A percentile compares a stretch with the other conserved stretches of the same genome.
Evolutionary conservation across 306 rosid genomes (phyloP).

Genomic region (Fragaria ananassa): DNA sequence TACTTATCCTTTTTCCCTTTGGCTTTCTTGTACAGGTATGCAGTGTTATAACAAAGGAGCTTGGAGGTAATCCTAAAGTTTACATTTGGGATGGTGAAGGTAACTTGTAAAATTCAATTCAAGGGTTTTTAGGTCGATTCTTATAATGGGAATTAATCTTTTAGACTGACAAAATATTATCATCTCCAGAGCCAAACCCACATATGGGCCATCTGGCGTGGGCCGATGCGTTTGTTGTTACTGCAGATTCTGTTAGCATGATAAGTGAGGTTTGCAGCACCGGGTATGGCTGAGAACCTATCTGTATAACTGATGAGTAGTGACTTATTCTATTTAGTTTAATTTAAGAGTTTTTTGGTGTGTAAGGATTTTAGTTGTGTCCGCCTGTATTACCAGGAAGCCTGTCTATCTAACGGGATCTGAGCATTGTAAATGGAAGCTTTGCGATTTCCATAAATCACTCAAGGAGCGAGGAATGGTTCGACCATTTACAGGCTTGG

Average conservation of each 20-base stretch:
- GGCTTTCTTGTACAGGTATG: conserved; percentile 53
- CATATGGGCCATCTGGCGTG: conserved; percentile 93
- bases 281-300: conserved; percentile 55
- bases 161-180: neutral
- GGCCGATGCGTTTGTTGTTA: conserved; percentile 88
- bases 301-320: conserved; percentile 4
- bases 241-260: conserved; percentile 92
- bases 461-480: conserved; percentile 70
- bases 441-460: conserved; percentile 69
- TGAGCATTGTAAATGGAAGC: conserved; percentile 88
- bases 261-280: conserved; percentile 97
- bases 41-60: conserved; percentile 55
- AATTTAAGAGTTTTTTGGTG: neutral
- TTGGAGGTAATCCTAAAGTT: conserved; percentile 76
- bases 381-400: conserved; percentile 45
- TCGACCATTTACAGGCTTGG: conserved; percentile 86
- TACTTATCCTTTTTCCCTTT: neutral
- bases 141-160: neutral
- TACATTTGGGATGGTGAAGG: conserved; percentile 86
- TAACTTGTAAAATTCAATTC: conserved; percentile 17
- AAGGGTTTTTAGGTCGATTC: neutral
- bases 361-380: neutral
- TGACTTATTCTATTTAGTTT: neutral
- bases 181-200: conserved; percentile 66
- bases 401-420: conserved; percentile 81